Percentiles rank a stretch among this genome's conserved stretches.
phyloP scores from a whole-genome alignment of 441 rosid species.

The Corymbia calophylla region DNA sequence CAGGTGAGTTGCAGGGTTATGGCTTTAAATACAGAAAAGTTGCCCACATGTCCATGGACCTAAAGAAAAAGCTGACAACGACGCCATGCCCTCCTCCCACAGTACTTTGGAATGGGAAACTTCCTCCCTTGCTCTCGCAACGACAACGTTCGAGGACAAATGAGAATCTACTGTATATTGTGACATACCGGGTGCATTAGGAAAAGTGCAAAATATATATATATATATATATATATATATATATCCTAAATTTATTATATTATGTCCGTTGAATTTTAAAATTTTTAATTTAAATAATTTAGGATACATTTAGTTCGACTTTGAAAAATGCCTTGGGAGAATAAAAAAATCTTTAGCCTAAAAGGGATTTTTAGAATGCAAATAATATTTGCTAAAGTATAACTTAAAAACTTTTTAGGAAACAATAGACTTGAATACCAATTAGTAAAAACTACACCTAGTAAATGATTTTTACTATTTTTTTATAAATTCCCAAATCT shows the following conservation, averaged over 20 bases:
- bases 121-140: neutral
- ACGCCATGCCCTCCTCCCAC: neutral
- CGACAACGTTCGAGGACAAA: neutral
- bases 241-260: too few species aligned
- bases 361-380: neutral
- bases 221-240: too few species aligned
- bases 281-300: accelerated
- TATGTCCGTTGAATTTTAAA: too few species aligned
- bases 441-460: too few species aligned
- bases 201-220: too few species aligned
- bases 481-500: neutral
- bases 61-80: neutral
- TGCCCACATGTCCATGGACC: neutral
- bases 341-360: too few species aligned
- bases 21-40: neutral
- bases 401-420: too few species aligned
- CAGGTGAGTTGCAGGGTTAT: neutral
- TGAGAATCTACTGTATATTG: neutral
- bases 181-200: neutral
- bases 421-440: neutral
- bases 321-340: neutral
- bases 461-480: neutral
- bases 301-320: accelerated
- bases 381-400: neutral
- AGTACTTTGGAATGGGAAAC: neutral